Evolutionary conservation across 1,139 yeast genomes (phyloP), one percentile per base, ranked within the genome.

Genomic region (Kodamaea arcana): DNA sequence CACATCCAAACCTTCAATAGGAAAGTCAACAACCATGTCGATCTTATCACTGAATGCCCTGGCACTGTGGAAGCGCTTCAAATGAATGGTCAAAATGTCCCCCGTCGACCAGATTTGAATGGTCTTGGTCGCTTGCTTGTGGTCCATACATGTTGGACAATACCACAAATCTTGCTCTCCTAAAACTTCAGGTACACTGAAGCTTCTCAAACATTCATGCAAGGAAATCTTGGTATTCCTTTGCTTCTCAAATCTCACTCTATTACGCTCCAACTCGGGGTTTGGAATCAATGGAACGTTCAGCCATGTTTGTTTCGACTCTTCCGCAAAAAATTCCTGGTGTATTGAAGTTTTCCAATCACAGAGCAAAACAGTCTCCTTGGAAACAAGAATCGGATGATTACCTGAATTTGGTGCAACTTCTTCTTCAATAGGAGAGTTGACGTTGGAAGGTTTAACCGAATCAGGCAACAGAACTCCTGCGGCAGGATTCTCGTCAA

Each of bases 81-180:
- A 69, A 54, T 92, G 98, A 34, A 92, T 82, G 1, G 95, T 81
- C 42, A 92, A 67, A 26, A 92, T 79, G 51, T 92, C 97, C 0
- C 97, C 97, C 0, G 86, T 80, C 13, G 80, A 75, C 97, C 97
- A 92, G 21, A 92, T 65, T 57, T 88, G 94, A 39, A 92, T 83
- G 27, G 88, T 83, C 52, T 92, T 92, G 4, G 95, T 82, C 1
- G 97, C 97, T 45, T 86, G 88, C 39, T 88, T 77, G 50, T 87
- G 95, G 34, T 85, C 94, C 50, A 83, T 79, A 63, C 98, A 92
- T 17, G 69, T 62, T 2, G 97, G 94, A 57, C 98, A 92, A 51
- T 82, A 88, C 98, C 98, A 92, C 34, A 88, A 69, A 58, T 92
- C 97, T 40, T 86, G 84, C 35, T 86, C 85, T 10, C 97, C 88